phyloP scores from a whole-genome alignment of 78 protist genomes.

The Planoprotostelium fungivorum region DNA sequence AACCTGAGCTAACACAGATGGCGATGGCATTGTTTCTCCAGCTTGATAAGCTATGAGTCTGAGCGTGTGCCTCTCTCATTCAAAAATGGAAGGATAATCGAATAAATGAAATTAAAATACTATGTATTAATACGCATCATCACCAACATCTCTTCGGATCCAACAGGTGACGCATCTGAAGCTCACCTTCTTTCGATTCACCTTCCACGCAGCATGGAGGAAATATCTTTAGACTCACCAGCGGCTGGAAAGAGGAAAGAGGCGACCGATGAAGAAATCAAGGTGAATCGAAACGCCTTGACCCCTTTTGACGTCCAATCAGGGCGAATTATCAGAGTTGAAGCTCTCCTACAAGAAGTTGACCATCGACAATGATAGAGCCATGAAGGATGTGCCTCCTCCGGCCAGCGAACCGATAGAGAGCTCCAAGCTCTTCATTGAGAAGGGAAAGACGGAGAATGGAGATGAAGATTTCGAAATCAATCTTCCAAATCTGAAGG shows the following conservation, averaged over 20 bases:
- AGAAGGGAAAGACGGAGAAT: neutral
- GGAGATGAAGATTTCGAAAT: slow-evolving; percentile 2
- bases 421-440: neutral
- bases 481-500: slow-evolving; percentile 38
- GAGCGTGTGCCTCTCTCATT: no score
- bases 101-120: no score
- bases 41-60: no score
- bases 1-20: no score
- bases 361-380: neutral
- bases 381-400: neutral
- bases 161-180: neutral
- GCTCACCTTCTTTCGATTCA: neutral
- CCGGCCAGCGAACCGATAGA: neutral
- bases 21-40: no score
- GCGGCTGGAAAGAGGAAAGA: no score
- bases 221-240: neutral
- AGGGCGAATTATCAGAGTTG: neutral
- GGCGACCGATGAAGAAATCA: neutral
- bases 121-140: no score
- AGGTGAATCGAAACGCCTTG: neutral
- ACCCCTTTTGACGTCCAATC: neutral
- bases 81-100: no score
- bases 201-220: neutral
- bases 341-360: neutral
- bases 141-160: no score